phyloP scores from a whole-genome alignment of 2,329 filamentous ascomycete species.

The Sporothrix pseudoabietina region DNA sequence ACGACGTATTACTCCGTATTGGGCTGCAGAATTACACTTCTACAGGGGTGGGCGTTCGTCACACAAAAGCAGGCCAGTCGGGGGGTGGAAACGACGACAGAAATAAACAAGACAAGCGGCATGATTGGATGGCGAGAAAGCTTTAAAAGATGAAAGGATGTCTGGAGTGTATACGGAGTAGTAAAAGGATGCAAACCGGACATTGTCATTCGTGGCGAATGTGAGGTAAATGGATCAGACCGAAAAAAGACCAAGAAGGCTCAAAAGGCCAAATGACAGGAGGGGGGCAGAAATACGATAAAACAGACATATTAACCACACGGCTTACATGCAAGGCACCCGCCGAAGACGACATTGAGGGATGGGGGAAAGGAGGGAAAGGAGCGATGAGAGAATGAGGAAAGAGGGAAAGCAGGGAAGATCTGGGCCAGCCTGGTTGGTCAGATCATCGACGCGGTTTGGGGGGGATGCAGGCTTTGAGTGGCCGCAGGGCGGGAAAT shows the following conservation, averaged over 20 bases:
- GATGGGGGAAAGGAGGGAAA: no score
- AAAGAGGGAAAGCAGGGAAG: background rate
- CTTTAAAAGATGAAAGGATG: background rate
- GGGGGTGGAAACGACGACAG: background rate
- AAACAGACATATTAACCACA: background rate
- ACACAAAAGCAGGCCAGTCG: background rate
- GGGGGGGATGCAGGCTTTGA: background rate
- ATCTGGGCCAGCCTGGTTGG: background rate
- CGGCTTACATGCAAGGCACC: conserved; percentile 16
- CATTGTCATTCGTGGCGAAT: conserved; percentile 1
- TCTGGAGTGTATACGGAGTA: no score
- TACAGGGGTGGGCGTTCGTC: background rate
- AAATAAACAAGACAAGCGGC: background rate
- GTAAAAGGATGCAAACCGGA: background rate
- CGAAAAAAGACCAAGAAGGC: background rate
- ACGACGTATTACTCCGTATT: no score
- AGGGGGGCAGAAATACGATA: background rate
- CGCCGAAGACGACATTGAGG: background rate
- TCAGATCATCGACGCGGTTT: background rate
- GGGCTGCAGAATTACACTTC: no score
- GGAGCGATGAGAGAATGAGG: background rate
- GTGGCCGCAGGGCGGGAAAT: background rate
- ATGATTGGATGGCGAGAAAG: background rate
- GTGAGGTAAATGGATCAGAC: background rate
- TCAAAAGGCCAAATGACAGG: background rate